Percentiles rank a stretch among this genome's conserved stretches.
These are phyloP conservation scores for Waitea zeae DNA, from an alignment of 1,284 basidiomycete genomes.

Conservation along the genomic window DNA sequence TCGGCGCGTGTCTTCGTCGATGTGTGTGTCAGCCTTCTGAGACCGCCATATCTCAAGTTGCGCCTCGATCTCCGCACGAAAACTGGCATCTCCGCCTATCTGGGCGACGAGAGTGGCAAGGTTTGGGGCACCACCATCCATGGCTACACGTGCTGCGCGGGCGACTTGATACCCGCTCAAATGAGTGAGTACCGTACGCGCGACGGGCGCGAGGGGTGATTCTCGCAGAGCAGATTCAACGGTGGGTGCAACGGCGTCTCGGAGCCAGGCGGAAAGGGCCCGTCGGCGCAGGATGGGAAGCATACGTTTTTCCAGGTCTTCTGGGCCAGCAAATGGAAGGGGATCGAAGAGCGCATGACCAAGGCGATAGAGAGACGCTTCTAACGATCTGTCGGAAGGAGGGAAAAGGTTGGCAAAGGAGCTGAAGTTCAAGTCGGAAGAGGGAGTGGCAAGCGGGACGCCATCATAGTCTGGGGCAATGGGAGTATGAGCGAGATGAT, in stretches of 20 bases:
- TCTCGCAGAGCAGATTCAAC: conserved; percentile 65
- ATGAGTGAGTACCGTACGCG: conserved; percentile 51
- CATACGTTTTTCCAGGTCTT: conserved; percentile 44
- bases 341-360: conserved; percentile 87
- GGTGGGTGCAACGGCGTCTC: conserved; percentile 51
- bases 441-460: conserved; percentile 40
- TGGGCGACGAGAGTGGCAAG: conserved; percentile 90
- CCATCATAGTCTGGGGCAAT: conserved; percentile 38
- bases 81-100: conserved; percentile 65
- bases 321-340: conserved; percentile 35
- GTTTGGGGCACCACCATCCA: conserved; percentile 67
- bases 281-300: conserved; percentile 58
- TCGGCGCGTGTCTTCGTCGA: conserved; percentile 55
- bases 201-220: conserved; percentile 25
- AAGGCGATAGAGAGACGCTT: conserved; percentile 74
- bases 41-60: conserved; percentile 81
- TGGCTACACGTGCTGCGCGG: conserved; percentile 63
- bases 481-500: conserved; percentile 64
- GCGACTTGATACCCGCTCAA: conserved; percentile 83
- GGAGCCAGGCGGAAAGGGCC: conserved; percentile 77
- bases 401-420: conserved; percentile 68
- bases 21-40: conserved; percentile 57
- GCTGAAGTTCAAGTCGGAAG: conserved; percentile 51
- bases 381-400: conserved; percentile 54
- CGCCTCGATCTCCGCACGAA: conserved; percentile 55